Percentiles rank a stretch among this genome's conserved stretches.
phyloP scores from a whole-genome alignment of 768 basidiomycete genomes.

The Tulasnella calospora region DNA sequence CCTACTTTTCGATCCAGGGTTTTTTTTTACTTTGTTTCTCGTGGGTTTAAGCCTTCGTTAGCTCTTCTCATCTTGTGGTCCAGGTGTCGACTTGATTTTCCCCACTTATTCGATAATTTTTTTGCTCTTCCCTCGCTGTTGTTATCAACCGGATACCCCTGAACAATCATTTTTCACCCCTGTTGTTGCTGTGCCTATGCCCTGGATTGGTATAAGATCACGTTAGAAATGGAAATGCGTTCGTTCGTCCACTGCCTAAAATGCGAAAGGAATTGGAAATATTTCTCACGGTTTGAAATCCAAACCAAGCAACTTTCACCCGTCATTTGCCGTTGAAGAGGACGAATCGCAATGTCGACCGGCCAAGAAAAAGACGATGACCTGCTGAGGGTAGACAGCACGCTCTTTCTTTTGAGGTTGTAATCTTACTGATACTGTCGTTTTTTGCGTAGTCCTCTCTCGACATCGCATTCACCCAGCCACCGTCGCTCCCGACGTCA shows the following conservation, averaged over 20 bases:
- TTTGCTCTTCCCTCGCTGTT: background rate
- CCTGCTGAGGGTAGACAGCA: slow-evolving; percentile 9
- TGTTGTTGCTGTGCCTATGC: background rate
- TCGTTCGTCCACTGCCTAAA: background rate
- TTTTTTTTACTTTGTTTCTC: background rate
- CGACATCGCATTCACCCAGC: slow-evolving; percentile 18
- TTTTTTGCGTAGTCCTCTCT: slow-evolving; percentile 1
- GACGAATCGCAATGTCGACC: slow-evolving; percentile 21
- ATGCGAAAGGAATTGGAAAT: background rate
- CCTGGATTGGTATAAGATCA: background rate
- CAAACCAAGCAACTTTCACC: slow-evolving; percentile 8
- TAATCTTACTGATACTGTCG: background rate
- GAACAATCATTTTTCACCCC: background rate
- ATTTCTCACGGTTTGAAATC: slow-evolving; percentile 12
- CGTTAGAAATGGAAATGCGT: background rate
- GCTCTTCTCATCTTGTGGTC: slow-evolving; percentile 1
- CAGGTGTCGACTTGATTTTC: background rate
- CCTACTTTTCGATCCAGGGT: background rate
- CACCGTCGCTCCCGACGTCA: slow-evolving; percentile 23
- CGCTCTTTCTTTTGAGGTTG: background rate
- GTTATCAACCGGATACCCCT: slow-evolving; percentile 4
- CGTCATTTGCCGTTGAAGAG: background rate
- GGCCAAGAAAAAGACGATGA: slow-evolving; percentile 3
- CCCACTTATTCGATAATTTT: slow-evolving; percentile 3
- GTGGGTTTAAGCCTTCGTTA: background rate